Percentiles rank a stretch among this genome's conserved stretches.
phyloP scores from a whole-genome alignment of 2,329 filamentous ascomycete species.

The Pezicula carpinea region DNA sequence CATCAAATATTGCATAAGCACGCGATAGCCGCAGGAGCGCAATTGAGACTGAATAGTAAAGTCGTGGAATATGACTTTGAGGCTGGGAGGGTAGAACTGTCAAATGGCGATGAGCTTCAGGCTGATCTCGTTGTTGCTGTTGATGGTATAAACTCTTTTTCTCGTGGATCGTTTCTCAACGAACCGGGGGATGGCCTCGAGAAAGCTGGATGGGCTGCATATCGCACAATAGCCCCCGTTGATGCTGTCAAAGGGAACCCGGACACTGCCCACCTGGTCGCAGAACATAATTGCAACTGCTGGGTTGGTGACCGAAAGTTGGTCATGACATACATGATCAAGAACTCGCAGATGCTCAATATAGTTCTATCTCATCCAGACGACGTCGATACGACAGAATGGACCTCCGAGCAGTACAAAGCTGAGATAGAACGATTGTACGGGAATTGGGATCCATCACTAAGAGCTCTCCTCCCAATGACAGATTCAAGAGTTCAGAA shows the following conservation, averaged over 20 bases:
- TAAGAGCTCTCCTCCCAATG: not conserved
- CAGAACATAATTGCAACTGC: not conserved
- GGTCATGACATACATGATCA: not conserved
- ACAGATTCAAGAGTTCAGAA: not conserved
- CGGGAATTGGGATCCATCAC: not conserved
- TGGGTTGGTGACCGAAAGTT: not conserved
- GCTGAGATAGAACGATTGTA: not conserved
- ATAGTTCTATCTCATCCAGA: not conserved
- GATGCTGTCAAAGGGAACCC: conserved; percentile 32
- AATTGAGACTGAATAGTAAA: conserved; percentile 15
- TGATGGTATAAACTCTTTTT: conserved; percentile 32
- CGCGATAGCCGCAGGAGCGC: conserved; percentile 13
- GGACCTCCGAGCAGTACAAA: not conserved
- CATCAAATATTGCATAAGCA: not conserved
- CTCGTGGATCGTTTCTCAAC: conserved; percentile 13
- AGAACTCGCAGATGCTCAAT: not conserved
- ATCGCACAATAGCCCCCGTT: conserved; percentile 36
- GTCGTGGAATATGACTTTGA: conserved; percentile 21
- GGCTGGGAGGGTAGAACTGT: conserved; percentile 16
- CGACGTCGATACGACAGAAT: not conserved
- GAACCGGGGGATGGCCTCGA: conserved; percentile 26
- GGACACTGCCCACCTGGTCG: conserved; percentile 14
- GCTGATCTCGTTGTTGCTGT: conserved; percentile 33
- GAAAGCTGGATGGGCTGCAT: conserved; percentile 36
- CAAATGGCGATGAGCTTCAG: conserved; percentile 17